Base-by-base conservation (phyloP, 1,284 basidiomycete species). In the Melanopsichium pennsylvanicum region DNA sequence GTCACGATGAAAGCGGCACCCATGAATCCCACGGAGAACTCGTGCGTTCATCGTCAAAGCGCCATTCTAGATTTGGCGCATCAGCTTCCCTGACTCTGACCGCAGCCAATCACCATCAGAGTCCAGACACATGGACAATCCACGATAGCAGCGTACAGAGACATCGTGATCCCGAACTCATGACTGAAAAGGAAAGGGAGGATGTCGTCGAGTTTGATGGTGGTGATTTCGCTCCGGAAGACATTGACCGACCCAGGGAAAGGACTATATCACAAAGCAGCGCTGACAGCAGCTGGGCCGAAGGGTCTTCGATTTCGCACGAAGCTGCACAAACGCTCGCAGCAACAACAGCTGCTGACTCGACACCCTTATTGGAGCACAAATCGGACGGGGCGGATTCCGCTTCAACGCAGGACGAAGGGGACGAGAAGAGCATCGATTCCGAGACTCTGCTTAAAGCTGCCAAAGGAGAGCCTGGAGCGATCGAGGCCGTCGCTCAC, bases 191-290 rank as follows among this genome's bases (percentile, higher is more conserved):
- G 43, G 66, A 69, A 35, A 36, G 55, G n/a, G 66, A 69, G 25
- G 59, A 69, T 26, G 46, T 69, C 12, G 59, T 69, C 35, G 66
- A 69, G n/a, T 69, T 69, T 16, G 66, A 57, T 32, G 59, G 66
- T 5, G 66, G 59, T 18, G 59, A 69, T 19, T 69, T 69, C 21
- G 33, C 66, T 5, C 48, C 64, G 5, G 69, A 74, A 19, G 58
- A 72, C 5, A 18, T 55, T 10, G 58, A 57, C 5, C 27, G 22
- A 19, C 29, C 44, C 4, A 37, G 58, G 5, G 39, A 61, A 18
- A 48, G 58, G 18, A 52, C 64, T 5, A 38, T 61, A 11, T 61
- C 64, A 23, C 57, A 57, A 16, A 51, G 52, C 48, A 67, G 63
- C 22, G 39, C 34, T 13, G 57, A 52, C 31, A 67, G 63, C 48